These are phyloP conservation scores for Amanita brunnescens DNA, from an alignment of 768 basidiomycete genomes.

Conservation along the genomic window DNA sequence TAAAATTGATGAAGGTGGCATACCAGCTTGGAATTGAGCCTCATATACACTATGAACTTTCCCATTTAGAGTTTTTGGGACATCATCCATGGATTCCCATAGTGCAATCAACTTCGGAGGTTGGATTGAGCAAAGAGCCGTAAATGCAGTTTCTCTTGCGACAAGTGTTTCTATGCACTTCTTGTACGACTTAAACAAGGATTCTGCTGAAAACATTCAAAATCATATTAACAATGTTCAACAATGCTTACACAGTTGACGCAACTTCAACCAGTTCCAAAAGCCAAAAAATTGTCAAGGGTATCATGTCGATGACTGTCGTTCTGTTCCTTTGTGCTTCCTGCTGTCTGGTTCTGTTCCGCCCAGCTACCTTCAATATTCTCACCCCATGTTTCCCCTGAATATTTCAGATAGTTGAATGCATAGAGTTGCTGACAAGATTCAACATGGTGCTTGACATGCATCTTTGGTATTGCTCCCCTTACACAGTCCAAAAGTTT, in stretches of 20 bases:
- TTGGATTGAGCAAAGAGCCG: no score
- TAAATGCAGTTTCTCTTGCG: not conserved
- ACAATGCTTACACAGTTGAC: no score
- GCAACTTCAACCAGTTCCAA: constrained; percentile 12
- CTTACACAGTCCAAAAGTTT: not conserved
- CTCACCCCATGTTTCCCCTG: not conserved
- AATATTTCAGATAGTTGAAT: not conserved
- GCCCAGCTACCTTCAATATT: not conserved
- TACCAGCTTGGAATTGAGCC: not conserved
- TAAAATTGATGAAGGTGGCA: no score
- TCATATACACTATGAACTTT: constrained; percentile 1
- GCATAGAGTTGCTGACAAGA: not conserved
- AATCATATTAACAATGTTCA: no score
- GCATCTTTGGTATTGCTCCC: constrained; percentile 10
- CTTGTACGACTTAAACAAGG: not conserved
- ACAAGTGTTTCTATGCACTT: not conserved
- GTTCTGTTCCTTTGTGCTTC: constrained; percentile 13
- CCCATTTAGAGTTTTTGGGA: not conserved
- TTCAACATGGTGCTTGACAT: constrained; percentile 3
- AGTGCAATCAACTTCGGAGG: not conserved
- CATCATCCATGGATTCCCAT: not conserved
- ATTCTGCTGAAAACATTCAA: no score
- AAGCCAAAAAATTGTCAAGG: constrained; percentile 5
- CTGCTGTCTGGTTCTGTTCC: not conserved
- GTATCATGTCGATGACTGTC: constrained; percentile 13